phyloP scores from a whole-genome alignment of 176 grass and related monocot species.

The Elymus sibiricus region DNA sequence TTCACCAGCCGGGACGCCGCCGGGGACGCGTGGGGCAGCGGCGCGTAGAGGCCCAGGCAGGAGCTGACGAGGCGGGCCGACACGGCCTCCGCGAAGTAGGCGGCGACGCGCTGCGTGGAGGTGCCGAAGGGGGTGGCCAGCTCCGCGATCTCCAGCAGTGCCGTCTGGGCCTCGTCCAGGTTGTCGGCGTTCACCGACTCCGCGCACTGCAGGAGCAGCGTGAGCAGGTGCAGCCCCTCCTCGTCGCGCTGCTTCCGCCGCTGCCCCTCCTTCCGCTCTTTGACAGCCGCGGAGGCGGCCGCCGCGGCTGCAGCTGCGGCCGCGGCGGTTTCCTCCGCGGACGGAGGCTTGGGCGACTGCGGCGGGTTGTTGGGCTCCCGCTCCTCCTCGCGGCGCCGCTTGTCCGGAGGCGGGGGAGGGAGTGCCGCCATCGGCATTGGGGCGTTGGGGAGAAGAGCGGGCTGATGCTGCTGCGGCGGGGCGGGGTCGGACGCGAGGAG shows the following conservation, averaged over 20 bases:
- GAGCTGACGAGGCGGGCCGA: slow-evolving; percentile 79
- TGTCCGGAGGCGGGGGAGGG: slow-evolving; percentile 18
- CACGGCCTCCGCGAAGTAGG: slow-evolving; percentile 98
- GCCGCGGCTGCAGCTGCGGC: slow-evolving; percentile 33
- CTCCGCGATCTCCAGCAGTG: slow-evolving; percentile 75
- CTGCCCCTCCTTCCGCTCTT: slow-evolving; percentile 54
- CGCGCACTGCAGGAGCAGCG: slow-evolving; percentile 74
- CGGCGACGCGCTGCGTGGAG: slow-evolving; percentile 77
- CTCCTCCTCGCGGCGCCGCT: slow-evolving; percentile 30
- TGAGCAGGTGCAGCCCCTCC: slow-evolving; percentile 70
- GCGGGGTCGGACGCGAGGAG: slow-evolving; percentile 44
- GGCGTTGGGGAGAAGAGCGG: slow-evolving; percentile 8
- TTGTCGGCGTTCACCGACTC: slow-evolving; percentile 74
- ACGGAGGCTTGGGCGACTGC: slow-evolving; percentile 35
- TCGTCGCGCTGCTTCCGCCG: slow-evolving; percentile 80
- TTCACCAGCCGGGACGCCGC: slow-evolving; percentile 23
- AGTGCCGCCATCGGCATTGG: background rate
- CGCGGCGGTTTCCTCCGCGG: slow-evolving; percentile 36
- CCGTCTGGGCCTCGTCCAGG: slow-evolving; percentile 60
- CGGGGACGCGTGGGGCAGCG: slow-evolving; percentile 42
- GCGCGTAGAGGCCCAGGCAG: slow-evolving; percentile 83
- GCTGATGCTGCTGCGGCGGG: background rate
- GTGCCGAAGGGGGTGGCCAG: slow-evolving; percentile 75
- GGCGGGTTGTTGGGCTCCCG: slow-evolving; percentile 1
- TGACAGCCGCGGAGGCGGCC: background rate